Percentiles rank a stretch among this genome's conserved stretches.
Conservation (phyloP, 2,329 filamentous ascomycete genomes). For the Pleoardoris graminearum region DNA sequence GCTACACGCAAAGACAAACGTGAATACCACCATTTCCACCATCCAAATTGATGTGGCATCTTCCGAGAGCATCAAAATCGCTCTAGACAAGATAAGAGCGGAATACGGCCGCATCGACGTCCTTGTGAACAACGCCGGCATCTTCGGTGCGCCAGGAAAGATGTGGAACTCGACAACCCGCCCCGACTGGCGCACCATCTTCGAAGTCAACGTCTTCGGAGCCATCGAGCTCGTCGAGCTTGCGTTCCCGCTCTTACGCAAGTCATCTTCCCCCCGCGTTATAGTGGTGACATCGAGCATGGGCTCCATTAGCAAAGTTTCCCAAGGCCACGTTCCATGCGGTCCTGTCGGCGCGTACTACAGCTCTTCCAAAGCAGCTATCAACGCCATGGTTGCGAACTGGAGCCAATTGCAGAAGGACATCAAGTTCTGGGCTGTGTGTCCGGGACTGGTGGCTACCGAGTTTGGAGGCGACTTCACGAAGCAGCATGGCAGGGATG, state of each 20-base stretch:
- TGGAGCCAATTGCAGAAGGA: constrained; percentile 10
- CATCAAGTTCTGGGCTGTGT: constrained; percentile 17
- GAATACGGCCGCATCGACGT: constrained; percentile 62
- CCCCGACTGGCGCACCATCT: constrained; percentile 10
- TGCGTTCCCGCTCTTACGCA: constrained; percentile 35
- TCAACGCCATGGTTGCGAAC: constrained; percentile 36
- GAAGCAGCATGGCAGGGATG: constrained; percentile 14
- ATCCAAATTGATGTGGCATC: constrained; percentile 26
- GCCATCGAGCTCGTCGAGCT: constrained; percentile 29
- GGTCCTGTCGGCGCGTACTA: constrained; percentile 11
- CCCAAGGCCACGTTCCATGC: constrained; percentile 5
- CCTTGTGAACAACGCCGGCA: constrained; percentile 79
- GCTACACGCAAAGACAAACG: constrained; percentile 10
- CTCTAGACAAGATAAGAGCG: constrained; percentile 25
- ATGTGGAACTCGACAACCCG: constrained; percentile 5
- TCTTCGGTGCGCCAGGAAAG: constrained; percentile 22
- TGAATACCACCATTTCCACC: constrained; percentile 18
- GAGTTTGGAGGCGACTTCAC: constrained; percentile 18
- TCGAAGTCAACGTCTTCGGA: constrained; percentile 39
- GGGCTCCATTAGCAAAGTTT: constrained; percentile 26
- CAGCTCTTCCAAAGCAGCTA: constrained; percentile 24
- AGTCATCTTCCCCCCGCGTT: constrained; percentile 27
- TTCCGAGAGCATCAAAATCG: constrained; percentile 22
- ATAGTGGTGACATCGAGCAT: constrained; percentile 33
- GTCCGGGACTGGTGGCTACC: constrained; percentile 17